These are phyloP conservation scores for Pythium vanterpoolii DNA, from an alignment of 352 stramenopile genomes.

Conservation along the genomic window DNA sequence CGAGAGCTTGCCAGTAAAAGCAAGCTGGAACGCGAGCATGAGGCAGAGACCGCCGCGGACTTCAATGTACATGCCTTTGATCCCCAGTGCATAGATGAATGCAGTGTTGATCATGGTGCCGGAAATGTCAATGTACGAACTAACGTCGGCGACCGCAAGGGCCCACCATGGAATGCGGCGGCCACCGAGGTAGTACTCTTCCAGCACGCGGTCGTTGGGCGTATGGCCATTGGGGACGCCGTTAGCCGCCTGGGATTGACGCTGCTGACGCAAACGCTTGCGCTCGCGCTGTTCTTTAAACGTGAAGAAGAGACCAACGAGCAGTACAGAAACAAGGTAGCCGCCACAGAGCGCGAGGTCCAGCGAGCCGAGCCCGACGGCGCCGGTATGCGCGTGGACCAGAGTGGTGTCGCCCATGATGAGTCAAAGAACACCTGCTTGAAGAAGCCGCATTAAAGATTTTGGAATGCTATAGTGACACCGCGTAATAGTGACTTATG, in stretches of 20 bases:
- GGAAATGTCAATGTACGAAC: conserved; percentile 84
- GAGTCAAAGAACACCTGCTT: not conserved
- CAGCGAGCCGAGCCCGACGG: conserved; percentile 35
- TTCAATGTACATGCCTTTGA: conserved; percentile 86
- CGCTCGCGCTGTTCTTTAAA: conserved; percentile 46
- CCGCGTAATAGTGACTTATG: conserved; percentile 14
- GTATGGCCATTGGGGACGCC: conserved; percentile 12
- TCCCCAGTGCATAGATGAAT: conserved; percentile 73
- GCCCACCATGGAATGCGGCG: conserved; percentile 70
- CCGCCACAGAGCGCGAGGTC: conserved; percentile 50
- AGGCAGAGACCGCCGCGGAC: conserved; percentile 73
- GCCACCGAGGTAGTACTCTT: conserved; percentile 77
- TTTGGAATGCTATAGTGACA: conserved; percentile 12
- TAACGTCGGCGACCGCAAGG: conserved; percentile 71
- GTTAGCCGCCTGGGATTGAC: conserved; percentile 11
- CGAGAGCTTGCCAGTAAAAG: conserved; percentile 77
- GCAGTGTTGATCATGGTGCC: conserved; percentile 86
- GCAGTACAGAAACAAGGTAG: conserved; percentile 62
- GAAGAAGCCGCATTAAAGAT: conserved; percentile 13
- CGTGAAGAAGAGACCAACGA: conserved; percentile 69
- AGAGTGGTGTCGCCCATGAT: not conserved
- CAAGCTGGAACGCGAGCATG: conserved; percentile 76
- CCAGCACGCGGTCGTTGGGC: conserved; percentile 36
- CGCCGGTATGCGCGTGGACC: conserved; percentile 10
- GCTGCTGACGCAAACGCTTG: conserved; percentile 30